Evolutionary conservation across 495 filamentous ascomycete species (phyloP), one percentile per base, ranked within the genome.

Genomic region (Eremomyces bilateralis): DNA sequence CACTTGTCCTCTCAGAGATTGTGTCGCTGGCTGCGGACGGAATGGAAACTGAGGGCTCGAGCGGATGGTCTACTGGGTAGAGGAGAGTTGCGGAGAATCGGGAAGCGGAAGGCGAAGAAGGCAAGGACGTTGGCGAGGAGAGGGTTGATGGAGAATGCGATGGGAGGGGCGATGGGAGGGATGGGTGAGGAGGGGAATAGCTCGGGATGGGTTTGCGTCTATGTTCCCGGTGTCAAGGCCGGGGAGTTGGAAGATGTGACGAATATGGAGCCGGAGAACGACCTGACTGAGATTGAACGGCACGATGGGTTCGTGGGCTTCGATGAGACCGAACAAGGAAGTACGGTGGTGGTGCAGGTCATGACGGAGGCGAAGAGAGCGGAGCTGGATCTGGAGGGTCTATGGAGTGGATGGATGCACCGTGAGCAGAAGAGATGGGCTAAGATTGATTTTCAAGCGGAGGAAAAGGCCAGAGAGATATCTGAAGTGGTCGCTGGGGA

Each of bases 191-290:
- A 92, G 45, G 84, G 81, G 1, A 78, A 91, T 24, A 68, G 69
- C 19, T 90, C 83, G 12, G 83, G 82, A 1, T 97, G 88, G 88
- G 77, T 97, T 5, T 97, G 90, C 54, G 78, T 95, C 28, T 84
- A 91, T 53, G 61, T 82, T 1, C 81, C 83, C 1, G 62, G 63
- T 12, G 64, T 91, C 10, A 65, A 74, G 37, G 57, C 58, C 4
- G 53, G 51, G 4, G 40, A 48, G 35, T n/a, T n/a, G n/a, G n/a
- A n/a, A n/a, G n/a, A n/a, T n/a, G n/a, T n/a, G n/a, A n/a, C n/a
- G n/a, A n/a, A n/a, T n/a, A n/a, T n/a, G n/a, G n/a, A n/a, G n/a
- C n/a, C n/a, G 48, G 54, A 18, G 47, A 51, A 3, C 46, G 49
- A 31, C 54, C 41, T 42, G 51, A 31, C 50, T 52, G 42, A 38